Evolutionary conservation across 371 early-diverging fungal species (phyloP).

Genomic region (Chytridium lagenaria): DNA sequence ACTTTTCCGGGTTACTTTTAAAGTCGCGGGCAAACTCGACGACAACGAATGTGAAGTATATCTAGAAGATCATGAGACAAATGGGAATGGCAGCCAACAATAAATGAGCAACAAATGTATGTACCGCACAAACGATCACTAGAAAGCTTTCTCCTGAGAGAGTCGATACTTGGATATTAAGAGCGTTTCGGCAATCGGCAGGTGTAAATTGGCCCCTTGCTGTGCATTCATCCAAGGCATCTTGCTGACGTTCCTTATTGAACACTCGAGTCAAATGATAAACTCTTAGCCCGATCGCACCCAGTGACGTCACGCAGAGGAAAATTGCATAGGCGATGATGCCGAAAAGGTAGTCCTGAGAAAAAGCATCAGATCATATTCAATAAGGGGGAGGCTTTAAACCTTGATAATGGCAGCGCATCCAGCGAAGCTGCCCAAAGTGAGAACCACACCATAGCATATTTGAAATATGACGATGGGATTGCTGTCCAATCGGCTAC

Average conservation of each 20-base stretch:
- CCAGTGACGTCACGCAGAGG: neutral
- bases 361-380: neutral
- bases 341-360: neutral
- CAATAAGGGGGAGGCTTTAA: neutral
- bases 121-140: neutral
- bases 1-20: neutral
- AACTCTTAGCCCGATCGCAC: neutral
- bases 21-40: conserved; percentile 12
- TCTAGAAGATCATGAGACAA: neutral
- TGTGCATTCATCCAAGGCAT: neutral
- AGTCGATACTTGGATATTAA: neutral
- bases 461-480: neutral
- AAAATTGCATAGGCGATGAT: conserved; percentile 3
- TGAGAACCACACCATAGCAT: neutral
- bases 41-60: conserved; percentile 10
- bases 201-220: neutral
- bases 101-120: neutral
- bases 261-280: neutral
- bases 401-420: neutral
- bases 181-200: neutral
- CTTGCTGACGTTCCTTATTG: neutral
- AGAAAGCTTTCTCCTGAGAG: neutral
- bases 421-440: conserved; percentile 1
- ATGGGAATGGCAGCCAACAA: neutral
- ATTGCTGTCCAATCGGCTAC: neutral